Evolutionary conservation across 495 filamentous ascomycete species (phyloP).

Genomic region (Penicillium bialowiezense): DNA sequence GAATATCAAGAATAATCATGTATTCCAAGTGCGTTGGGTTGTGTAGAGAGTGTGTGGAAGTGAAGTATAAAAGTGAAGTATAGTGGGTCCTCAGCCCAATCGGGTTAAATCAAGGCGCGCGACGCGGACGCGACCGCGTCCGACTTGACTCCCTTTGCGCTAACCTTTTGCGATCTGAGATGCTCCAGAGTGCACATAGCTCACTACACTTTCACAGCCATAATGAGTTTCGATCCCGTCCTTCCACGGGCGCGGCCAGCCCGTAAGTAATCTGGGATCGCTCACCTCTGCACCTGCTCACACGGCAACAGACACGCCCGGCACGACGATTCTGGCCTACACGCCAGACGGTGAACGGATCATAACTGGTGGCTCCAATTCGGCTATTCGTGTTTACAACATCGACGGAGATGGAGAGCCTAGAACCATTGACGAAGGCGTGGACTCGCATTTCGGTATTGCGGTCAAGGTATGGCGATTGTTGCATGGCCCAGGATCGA

Average conservation of each 20-base stretch:
- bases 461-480: no score
- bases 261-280: constrained; percentile 28
- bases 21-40: no score
- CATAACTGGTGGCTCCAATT: constrained; percentile 87
- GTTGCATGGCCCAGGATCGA: no score
- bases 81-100: no score
- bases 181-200: constrained; percentile 10
- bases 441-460: constrained; percentile 77
- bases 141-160: no score
- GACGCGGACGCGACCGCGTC: constrained; percentile 25
- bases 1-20: no score
- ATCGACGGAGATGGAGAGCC: constrained; percentile 90
- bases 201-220: neutral
- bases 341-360: constrained; percentile 67
- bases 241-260: constrained; percentile 46
- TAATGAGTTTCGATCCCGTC: constrained; percentile 38
- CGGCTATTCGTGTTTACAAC: constrained; percentile 84
- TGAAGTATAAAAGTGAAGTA: no score
- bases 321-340: constrained; percentile 63
- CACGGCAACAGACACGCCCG: constrained; percentile 56
- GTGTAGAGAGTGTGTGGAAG: no score
- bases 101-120: constrained; percentile 28
- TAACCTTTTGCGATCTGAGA: constrained; percentile 9
- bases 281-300: constrained; percentile 8
- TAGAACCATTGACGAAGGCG: constrained; percentile 80